Percentiles rank a stretch among this genome's conserved stretches.
Evolutionary conservation across 129 eudicot species (phyloP).

Genomic region (Pittosporum tobira): DNA sequence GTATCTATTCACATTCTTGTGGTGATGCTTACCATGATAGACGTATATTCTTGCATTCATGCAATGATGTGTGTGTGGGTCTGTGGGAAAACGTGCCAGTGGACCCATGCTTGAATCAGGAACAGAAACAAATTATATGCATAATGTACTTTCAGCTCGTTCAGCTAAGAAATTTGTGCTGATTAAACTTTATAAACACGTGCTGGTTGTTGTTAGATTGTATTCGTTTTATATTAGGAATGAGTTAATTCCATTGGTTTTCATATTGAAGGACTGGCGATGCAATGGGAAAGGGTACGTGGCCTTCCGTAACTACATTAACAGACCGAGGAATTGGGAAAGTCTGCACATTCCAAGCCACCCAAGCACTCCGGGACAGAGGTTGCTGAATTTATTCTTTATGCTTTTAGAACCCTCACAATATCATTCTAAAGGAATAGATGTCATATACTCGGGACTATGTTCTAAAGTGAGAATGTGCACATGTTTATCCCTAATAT

Average conservation of each 20-base stretch:
- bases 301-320: conserved; percentile 79
- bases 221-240: background rate
- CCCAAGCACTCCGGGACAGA: conserved; percentile 76
- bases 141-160: background rate
- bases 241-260: conserved; percentile 6
- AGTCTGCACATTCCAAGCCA: conserved; percentile 42
- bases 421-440: background rate
- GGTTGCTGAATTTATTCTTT: conserved; percentile 34
- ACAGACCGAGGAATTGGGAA: conserved; percentile 82
- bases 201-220: background rate
- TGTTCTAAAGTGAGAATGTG: background rate
- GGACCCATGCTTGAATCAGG: background rate
- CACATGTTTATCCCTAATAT: background rate
- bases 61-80: background rate
- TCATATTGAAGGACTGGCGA: conserved; percentile 74
- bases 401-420: background rate
- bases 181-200: background rate
- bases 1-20: background rate
- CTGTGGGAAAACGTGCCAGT: too few species aligned
- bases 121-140: background rate
- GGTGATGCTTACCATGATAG: background rate
- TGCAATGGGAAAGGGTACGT: conserved; percentile 88
- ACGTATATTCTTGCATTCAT: background rate
- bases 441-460: background rate
- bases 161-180: background rate